These are phyloP conservation scores for Neurospora tetraspora DNA, from an alignment of 495 filamentous ascomycete genomes.

Conservation along the genomic window DNA sequence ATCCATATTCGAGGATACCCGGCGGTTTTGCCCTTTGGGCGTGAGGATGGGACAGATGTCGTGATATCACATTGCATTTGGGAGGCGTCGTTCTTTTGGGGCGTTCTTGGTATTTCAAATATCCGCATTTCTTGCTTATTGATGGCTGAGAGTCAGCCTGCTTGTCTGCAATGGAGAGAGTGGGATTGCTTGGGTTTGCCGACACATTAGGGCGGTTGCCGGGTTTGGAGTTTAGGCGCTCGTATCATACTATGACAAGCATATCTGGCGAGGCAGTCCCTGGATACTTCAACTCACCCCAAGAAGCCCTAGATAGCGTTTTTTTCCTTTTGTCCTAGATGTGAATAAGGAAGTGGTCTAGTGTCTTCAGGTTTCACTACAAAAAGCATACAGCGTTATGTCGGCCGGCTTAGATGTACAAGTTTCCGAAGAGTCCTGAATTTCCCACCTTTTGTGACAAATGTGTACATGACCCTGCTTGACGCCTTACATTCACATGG, in stretches of 20 bases:
- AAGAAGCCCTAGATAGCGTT: neutral
- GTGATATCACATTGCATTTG: neutral
- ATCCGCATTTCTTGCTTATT: neutral
- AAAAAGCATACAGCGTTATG: neutral
- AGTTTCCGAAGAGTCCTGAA: neutral
- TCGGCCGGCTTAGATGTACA: neutral
- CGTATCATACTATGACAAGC: neutral
- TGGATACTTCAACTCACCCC: neutral
- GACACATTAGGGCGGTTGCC: neutral
- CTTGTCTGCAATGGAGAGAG: neutral
- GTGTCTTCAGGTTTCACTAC: neutral
- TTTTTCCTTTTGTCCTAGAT: neutral
- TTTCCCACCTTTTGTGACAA: neutral
- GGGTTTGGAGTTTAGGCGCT: neutral
- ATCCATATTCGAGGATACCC: neutral
- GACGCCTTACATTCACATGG: neutral
- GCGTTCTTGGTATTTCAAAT: neutral
- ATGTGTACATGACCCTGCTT: neutral
- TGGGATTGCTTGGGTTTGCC: neutral
- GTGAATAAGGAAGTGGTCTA: neutral
- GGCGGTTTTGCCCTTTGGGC: neutral
- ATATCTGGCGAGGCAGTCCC: neutral
- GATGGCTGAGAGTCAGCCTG: neutral
- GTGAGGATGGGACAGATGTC: neutral
- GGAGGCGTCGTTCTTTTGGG: neutral